Evolutionary conservation across 495 filamentous ascomycete genomes (phyloP), one percentile per base, ranked within the genome.

Genomic region (Hyaloscypha variabilis): DNA sequence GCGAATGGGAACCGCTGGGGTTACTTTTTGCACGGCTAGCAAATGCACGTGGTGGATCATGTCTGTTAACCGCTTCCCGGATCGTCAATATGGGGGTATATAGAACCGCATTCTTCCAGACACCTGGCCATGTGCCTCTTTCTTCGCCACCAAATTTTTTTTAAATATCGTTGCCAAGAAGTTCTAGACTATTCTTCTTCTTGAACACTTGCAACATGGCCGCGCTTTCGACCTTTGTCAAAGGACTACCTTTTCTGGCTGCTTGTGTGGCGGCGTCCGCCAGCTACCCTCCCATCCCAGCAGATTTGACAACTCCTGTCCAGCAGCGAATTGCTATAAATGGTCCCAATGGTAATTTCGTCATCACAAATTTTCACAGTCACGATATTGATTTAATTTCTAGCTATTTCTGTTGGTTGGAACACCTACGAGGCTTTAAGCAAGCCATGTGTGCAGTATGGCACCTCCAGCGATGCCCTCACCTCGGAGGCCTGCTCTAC

Each of bases 311-410:
- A 11, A 88, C 84, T 2, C 85, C 85, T 1, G 72, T 78, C 14
- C 85, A 87, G 71, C 85, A 86, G 67, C 82, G 85, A 5, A 72
- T 88, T 60, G 80, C 83, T 39, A 77, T 86, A n/a, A 81, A 82
- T 59, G 82, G 81, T 8, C 79, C 82, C 0, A 82, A 80, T 65
- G 71, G 85, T 87, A 68, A 78, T 79, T 72, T 26, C 25, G 34
- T 51, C 39, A 6, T 4, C 28, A 23, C 49, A 2, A 26, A 34
- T 21, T 24, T 0, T 60, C 42, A 30, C 25, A 23, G 34, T 62
- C 23, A 6, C 55, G 26, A 30, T 46, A 29, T 55, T 10, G 63
- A 31, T 17, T 26, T 26, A 21, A 55, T 52, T 64, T 63, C n/a
- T 63, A 88, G 84, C 82, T 17, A 77, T 88, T 14, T 82, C 83